A percentile compares a stretch with the other conserved stretches of the same genome.
Evolutionary conservation across 2,329 filamentous ascomycete species (phyloP).

Genomic region (Juglanconis juglandina): DNA sequence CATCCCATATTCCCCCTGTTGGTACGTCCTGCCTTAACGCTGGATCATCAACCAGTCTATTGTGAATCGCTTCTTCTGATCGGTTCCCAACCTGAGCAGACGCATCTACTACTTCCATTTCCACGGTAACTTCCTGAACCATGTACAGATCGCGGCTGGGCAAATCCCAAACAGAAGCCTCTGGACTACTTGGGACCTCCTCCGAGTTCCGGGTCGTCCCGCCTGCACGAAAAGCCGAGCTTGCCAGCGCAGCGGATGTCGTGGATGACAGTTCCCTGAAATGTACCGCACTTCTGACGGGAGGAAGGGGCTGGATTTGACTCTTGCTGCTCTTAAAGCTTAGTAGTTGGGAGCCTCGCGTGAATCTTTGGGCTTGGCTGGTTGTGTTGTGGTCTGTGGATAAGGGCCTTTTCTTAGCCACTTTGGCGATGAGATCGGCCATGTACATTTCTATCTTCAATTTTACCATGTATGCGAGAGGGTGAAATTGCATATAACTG

Average conservation of each 20-base stretch:
- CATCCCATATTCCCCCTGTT: neutral
- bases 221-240: neutral
- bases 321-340: neutral
- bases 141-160: slow-evolving; percentile 2
- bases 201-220: neutral
- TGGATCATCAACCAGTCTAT: neutral
- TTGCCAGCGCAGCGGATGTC: neutral
- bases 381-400: neutral
- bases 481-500: slow-evolving; percentile 42
- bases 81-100: neutral
- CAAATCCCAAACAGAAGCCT: neutral
- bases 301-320: neutral
- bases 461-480: slow-evolving; percentile 43
- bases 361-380: neutral
- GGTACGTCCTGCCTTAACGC: neutral
- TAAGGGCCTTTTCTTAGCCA: slow-evolving; percentile 15
- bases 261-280: slow-evolving; percentile 1
- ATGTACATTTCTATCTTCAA: slow-evolving; percentile 46
- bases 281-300: neutral
- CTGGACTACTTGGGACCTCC: neutral
- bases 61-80: neutral
- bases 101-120: neutral
- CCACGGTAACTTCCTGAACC: slow-evolving; percentile 5
- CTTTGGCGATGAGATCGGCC: slow-evolving; percentile 41
- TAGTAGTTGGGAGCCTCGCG: neutral